Base-by-base conservation (phyloP, 176 grass and related monocot genomes). In the Thinopyrum elongatum region DNA sequence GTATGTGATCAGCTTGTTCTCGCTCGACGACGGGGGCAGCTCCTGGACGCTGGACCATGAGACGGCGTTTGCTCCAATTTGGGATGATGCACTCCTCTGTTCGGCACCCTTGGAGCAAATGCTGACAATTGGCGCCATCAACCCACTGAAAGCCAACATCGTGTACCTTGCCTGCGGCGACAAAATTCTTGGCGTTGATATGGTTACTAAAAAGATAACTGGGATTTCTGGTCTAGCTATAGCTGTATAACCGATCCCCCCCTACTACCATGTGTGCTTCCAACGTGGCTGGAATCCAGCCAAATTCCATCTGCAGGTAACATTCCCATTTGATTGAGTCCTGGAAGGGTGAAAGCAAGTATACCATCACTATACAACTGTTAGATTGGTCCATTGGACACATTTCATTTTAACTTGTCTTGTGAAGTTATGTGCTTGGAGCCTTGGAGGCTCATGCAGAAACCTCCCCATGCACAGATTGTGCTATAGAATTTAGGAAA, bases 221-320 rank as follows among this genome's bases (percentile, higher is more conserved):
- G 51, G 46, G 47, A 57, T 47, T 10, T 57, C 74, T 7, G 27
- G 10, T 77, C 27, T 25, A 55, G 15, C 46, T 65, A 12, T 68
- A 68, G 14, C 28, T 1, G 1, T 67, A 2, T 15, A n/a, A n/a
- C 27, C 0, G 5, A 4, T 33, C 5, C 2, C 0, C 65, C 58
- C 14, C 3, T 85, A 5, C 62, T 42, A 34, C 65, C 63, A 11
- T 59, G 47, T 25, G 16, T 70, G 17, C 65, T 86, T 4, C 76
- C 76, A 12, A 35, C 33, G 0, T 60, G 76, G 75, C 34, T 86
- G 27, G 49, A 31, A 46, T 86, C 84, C 12, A 70, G 64, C 35
- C 23, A 21, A 16, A 70, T 86, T 19, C 75, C 84, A n/a, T 39
- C 33, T 55, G 8, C 61, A 86, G 84, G 84, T 86, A 66, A 47